These are phyloP conservation scores for Tagetes erecta DNA, from an alignment of 129 eudicot genomes.

Conservation along the genomic window DNA sequence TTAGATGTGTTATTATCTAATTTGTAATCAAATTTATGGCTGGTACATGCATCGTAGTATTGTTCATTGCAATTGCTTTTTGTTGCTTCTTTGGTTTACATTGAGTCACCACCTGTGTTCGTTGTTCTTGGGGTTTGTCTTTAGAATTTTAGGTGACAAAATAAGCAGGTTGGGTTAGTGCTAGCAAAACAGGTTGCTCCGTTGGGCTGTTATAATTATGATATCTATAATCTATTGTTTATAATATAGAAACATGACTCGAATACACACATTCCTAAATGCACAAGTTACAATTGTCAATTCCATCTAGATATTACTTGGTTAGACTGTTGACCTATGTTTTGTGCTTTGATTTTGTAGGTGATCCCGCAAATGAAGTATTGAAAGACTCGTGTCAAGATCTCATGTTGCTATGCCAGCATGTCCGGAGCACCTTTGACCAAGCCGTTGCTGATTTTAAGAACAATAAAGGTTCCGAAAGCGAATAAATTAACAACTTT, in stretches of 20 bases:
- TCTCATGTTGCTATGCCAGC: conserved; percentile 73
- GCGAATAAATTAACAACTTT: conserved; percentile 20
- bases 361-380: conserved; percentile 81
- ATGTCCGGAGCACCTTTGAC: conserved; percentile 68
- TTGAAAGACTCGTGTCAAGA: conserved; percentile 86
- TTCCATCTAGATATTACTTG: neutral
- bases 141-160: neutral
- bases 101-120: neutral
- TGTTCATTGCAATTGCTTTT: neutral
- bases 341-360: conserved; percentile 34
- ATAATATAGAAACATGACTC: neutral
- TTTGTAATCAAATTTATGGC: neutral
- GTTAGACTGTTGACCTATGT: neutral
- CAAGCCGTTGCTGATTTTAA: conserved; percentile 62
- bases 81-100: conserved; percentile 2
- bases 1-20: neutral
- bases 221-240: neutral
- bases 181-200: neutral
- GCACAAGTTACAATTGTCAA: neutral
- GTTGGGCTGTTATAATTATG: neutral
- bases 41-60: conserved; percentile 11
- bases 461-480: conserved; percentile 35
- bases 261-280: neutral
- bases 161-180: conserved; percentile 7
- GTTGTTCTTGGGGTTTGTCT: neutral